Evolutionary conservation across 164 flowering plant genomes (phyloP).

Genomic region (Protea cynaroides): DNA sequence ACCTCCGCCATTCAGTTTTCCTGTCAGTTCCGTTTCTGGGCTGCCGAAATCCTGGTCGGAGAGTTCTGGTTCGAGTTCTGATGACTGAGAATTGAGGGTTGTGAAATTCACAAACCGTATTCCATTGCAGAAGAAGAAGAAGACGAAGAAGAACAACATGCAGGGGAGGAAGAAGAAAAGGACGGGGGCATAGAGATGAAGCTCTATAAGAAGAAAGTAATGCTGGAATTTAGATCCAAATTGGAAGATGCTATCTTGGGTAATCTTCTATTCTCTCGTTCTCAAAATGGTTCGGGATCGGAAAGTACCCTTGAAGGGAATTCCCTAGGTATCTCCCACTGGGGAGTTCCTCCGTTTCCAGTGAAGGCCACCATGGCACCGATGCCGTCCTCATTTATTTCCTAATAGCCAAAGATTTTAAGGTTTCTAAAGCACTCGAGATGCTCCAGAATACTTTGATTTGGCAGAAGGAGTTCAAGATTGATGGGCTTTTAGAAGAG

Average conservation of each 20-base stretch:
- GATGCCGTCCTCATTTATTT: constrained; percentile 62
- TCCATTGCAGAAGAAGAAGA: no score
- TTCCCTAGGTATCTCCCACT: constrained; percentile 36
- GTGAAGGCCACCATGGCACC: constrained; percentile 38
- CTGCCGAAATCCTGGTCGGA: constrained; percentile 18
- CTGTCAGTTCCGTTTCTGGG: constrained; percentile 6
- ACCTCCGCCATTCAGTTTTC: constrained; percentile 12
- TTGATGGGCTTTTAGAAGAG: constrained; percentile 46
- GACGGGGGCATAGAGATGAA: no score
- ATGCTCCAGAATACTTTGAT: constrained; percentile 60
- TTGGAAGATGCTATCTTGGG: constrained; percentile 54
- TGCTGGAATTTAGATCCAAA: constrained; percentile 40
- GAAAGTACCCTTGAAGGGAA: background rate
- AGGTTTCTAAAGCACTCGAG: constrained; percentile 57
- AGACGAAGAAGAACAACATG: no score
- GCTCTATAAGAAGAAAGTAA: constrained; percentile 18
- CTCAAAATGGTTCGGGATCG: constrained; percentile 20
- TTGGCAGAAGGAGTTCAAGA: constrained; percentile 54
- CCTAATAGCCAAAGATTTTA: constrained; percentile 72
- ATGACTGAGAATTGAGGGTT: background rate
- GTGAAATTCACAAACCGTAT: no score
- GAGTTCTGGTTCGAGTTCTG: background rate
- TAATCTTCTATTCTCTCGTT: constrained; percentile 23
- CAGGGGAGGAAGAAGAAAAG: no score
- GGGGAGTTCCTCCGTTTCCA: constrained; percentile 75